Percentiles rank a stretch among this genome's conserved stretches.
Conservation (phyloP, 352 stramenopile species). For the Blastocystis hominis region DNA sequence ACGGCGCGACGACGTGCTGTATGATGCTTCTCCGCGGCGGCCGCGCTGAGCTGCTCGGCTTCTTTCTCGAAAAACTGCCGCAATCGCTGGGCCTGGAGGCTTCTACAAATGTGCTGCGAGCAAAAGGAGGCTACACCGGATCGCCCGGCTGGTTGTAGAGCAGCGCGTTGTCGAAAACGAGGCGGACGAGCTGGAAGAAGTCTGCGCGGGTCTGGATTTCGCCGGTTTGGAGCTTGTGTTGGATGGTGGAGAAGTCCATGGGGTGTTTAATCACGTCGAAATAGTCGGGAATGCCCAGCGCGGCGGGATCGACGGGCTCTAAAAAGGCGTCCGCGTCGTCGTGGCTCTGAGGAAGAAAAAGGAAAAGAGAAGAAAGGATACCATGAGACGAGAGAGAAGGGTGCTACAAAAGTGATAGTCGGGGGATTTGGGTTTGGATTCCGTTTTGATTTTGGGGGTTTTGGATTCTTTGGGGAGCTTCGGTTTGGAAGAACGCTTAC, state of each 20-base stretch:
- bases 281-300: constrained; percentile 56
- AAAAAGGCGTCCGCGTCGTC: constrained; percentile 59
- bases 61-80: background rate
- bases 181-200: constrained; percentile 81
- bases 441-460: background rate
- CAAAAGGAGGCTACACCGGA: constrained; percentile 67
- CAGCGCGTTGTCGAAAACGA: constrained; percentile 94
- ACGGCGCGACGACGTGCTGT: background rate
- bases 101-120: background rate
- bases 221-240: constrained; percentile 67
- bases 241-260: constrained; percentile 72
- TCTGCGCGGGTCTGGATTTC: constrained; percentile 72
- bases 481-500: background rate
- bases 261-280: constrained; percentile 51
- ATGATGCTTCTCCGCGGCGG: background rate
- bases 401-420: background rate
- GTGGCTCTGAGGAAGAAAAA: background rate
- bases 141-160: constrained; percentile 76
- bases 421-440: background rate
- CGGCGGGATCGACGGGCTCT: constrained; percentile 47
- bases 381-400: constrained; percentile 22
- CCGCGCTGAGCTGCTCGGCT: background rate
- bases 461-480: background rate
- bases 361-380: background rate
- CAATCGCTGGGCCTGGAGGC: background rate